These are phyloP conservation scores for Heterobasidion parviporum DNA, from an alignment of 1,284 basidiomycete genomes.

Conservation along the genomic window DNA sequence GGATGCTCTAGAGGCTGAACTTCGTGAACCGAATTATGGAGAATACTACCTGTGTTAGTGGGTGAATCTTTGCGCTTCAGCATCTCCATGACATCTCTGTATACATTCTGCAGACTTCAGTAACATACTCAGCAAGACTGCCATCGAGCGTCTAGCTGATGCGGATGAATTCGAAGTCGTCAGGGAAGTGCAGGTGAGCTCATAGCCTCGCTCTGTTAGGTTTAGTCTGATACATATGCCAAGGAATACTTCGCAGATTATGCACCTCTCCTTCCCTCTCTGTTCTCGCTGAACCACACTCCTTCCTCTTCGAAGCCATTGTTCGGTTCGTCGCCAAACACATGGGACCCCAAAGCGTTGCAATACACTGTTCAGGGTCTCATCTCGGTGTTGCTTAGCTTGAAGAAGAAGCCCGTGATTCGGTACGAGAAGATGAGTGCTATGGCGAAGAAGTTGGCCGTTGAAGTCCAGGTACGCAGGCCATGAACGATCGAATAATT, in stretches of 20 bases:
- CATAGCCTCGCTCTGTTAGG: background rate
- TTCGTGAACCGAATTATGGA: slow-evolving; percentile 88
- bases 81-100: slow-evolving; percentile 11
- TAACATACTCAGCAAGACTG: slow-evolving; percentile 83
- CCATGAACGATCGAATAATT: background rate
- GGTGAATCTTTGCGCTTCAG: slow-evolving; percentile 37
- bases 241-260: slow-evolving; percentile 97
- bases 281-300: slow-evolving; percentile 84
- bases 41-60: slow-evolving; percentile 97
- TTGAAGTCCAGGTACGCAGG: slow-evolving; percentile 68
- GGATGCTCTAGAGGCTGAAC: slow-evolving; percentile 75
- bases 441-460: slow-evolving; percentile 86
- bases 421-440: slow-evolving; percentile 92
- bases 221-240: slow-evolving; percentile 15
- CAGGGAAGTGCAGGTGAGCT: slow-evolving; percentile 84
- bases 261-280: slow-evolving; percentile 75
- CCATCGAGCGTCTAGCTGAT: slow-evolving; percentile 90
- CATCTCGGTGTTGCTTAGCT: slow-evolving; percentile 81
- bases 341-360: slow-evolving; percentile 71
- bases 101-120: slow-evolving; percentile 71
- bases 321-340: slow-evolving; percentile 57
- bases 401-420: slow-evolving; percentile 94
- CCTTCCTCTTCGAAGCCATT: slow-evolving; percentile 57
- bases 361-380: slow-evolving; percentile 78
- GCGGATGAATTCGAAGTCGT: slow-evolving; percentile 97